Conservation (phyloP, 2,329 filamentous ascomycete species). For the Helminthosporium solani region DNA sequence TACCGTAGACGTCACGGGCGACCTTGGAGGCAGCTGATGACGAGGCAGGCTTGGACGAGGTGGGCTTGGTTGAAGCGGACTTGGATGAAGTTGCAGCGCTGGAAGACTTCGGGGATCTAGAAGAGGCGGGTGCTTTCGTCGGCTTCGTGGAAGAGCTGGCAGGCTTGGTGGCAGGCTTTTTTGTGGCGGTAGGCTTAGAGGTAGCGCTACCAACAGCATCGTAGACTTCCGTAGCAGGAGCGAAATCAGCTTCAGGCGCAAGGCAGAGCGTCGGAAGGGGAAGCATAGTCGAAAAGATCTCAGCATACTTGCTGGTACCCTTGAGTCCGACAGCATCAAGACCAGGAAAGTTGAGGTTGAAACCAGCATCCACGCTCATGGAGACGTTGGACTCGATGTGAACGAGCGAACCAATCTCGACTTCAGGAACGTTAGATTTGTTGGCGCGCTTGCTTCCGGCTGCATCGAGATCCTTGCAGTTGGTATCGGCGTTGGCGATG, state of each 20-base stretch:
- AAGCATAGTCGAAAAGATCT: constrained; percentile 24
- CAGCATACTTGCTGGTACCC: constrained; percentile 12
- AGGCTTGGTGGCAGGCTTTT: not conserved
- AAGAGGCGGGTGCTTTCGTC: not conserved
- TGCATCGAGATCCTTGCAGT: constrained; percentile 17
- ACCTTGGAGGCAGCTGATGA: not conserved
- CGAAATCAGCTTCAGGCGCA: constrained; percentile 8
- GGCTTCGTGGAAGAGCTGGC: not conserved
- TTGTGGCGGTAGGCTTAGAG: not conserved
- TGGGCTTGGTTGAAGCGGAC: too few relatives aligned
- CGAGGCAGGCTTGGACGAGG: not conserved
- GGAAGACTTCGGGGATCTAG: not conserved
- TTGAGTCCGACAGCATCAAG: constrained; percentile 18
- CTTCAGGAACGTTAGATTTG: not conserved
- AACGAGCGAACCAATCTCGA: constrained; percentile 19
- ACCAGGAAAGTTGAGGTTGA: constrained; percentile 21
- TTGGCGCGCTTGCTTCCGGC: not conserved
- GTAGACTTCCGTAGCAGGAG: constrained; percentile 10
- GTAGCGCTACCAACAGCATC: not conserved
- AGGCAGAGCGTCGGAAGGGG: constrained; percentile 23
- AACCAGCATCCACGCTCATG: constrained; percentile 19
- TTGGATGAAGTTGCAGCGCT: too few relatives aligned
- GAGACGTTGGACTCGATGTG: constrained; percentile 29
- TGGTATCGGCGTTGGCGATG: constrained; percentile 13
- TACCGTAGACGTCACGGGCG: not conserved